Conservation (phyloP, 2,329 filamentous ascomycete genomes). For the Aureobasidium vineae region DNA sequence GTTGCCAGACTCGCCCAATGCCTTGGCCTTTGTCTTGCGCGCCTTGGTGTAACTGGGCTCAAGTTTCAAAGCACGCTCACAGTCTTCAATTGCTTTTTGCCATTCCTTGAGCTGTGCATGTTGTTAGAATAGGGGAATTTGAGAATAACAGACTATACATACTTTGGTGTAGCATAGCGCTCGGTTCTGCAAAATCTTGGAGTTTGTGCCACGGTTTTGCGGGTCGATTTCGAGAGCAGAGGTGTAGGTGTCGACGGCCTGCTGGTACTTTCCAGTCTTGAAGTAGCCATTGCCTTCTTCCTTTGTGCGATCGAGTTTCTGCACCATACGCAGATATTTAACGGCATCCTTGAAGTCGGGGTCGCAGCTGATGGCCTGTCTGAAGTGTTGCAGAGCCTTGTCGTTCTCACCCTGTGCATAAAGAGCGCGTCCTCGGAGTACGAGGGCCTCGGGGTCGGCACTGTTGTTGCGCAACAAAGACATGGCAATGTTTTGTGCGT, state of each 20-base stretch:
- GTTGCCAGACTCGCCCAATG: slow-evolving; percentile 75
- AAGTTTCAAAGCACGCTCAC: slow-evolving; percentile 75
- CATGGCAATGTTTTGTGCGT: slow-evolving; percentile 92
- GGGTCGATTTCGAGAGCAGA: slow-evolving; percentile 83
- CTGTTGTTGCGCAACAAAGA: slow-evolving; percentile 78
- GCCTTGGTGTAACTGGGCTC: slow-evolving; percentile 88
- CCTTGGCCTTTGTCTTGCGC: slow-evolving; percentile 90
- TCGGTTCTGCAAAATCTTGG: slow-evolving; percentile 91
- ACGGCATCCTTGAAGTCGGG: slow-evolving; percentile 88
- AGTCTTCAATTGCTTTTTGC: slow-evolving; percentile 77
- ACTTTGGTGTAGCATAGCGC: slow-evolving; percentile 75
- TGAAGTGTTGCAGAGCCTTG: slow-evolving; percentile 89
- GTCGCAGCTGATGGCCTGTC: slow-evolving; percentile 83
- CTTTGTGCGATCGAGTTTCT: slow-evolving; percentile 91
- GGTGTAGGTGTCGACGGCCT: slow-evolving; percentile 81
- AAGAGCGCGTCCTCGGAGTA: slow-evolving; percentile 80
- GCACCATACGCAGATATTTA: slow-evolving; percentile 83
- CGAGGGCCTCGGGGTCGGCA: slow-evolving; percentile 89
- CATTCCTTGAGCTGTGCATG: slow-evolving; percentile 69
- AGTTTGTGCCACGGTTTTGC: slow-evolving; percentile 84
- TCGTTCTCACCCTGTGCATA: slow-evolving; percentile 94
- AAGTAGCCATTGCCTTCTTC: slow-evolving; percentile 88
- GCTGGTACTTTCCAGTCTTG: slow-evolving; percentile 76
- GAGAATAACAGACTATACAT: slow-evolving; percentile 20
- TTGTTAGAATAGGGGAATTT: not conserved